Evolutionary conservation across 2,329 filamentous ascomycete genomes (phyloP).

Genomic region (Clonostachys chloroleuca): DNA sequence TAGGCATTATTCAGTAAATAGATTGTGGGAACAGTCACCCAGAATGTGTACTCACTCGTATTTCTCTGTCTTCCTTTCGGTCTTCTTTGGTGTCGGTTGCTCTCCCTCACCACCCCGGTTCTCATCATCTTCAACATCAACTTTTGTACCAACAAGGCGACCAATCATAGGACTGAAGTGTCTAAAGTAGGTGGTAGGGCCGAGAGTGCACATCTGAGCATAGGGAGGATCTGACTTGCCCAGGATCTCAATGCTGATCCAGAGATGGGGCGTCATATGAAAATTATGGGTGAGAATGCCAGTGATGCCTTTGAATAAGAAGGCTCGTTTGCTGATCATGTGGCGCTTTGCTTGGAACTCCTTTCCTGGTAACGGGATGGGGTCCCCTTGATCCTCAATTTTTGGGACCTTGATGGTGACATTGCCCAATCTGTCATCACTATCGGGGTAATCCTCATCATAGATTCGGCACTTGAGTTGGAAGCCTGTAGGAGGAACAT

Average conservation of each 20-base stretch:
- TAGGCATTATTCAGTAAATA: background rate
- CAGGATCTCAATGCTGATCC: conserved; percentile 72
- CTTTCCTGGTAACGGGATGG: conserved; percentile 54
- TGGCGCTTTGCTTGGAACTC: conserved; percentile 75
- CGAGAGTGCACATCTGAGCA: conserved; percentile 74
- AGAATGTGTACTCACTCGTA: conserved; percentile 61
- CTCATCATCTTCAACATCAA: conserved; percentile 52
- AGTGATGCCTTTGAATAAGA: conserved; percentile 65
- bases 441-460: conserved; percentile 84
- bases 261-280: conserved; percentile 66
- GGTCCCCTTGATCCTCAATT: conserved; percentile 63
- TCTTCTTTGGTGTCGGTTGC: background rate
- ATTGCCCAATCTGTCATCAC: conserved; percentile 84
- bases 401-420: conserved; percentile 64
- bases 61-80: conserved; percentile 55
- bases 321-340: conserved; percentile 82
- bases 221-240: conserved; percentile 67
- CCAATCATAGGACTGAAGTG: conserved; percentile 91
- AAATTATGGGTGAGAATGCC: conserved; percentile 56
- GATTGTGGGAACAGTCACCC: background rate
- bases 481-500: conserved; percentile 78
- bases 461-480: conserved; percentile 80
- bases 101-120: conserved; percentile 9
- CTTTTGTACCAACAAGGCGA: conserved; percentile 68
- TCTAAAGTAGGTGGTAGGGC: conserved; percentile 70